These are phyloP conservation scores for Coemansia umbellata DNA, from an alignment of 192 early-diverging fungal species.

Conservation along the genomic window DNA sequence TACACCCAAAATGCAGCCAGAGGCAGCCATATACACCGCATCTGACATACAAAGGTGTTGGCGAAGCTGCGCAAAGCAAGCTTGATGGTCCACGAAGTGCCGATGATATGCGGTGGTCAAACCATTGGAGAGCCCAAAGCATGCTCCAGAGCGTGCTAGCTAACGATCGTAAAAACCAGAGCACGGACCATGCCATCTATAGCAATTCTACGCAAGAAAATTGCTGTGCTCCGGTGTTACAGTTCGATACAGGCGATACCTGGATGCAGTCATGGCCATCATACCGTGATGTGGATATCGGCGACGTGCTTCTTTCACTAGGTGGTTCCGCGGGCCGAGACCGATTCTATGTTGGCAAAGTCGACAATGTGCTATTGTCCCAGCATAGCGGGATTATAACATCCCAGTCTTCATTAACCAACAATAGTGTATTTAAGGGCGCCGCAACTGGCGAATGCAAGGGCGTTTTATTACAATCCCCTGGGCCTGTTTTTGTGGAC, in stretches of 20 bases:
- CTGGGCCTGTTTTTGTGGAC: constrained; percentile 4
- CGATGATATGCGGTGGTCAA: constrained; percentile 24
- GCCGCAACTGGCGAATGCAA: not conserved
- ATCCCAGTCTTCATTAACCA: not conserved
- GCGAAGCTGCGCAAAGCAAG: not conserved
- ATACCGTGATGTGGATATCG: constrained; percentile 19
- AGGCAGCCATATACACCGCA: not conserved
- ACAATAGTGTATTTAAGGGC: not conserved
- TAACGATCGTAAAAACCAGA: not conserved
- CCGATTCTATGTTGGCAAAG: constrained; percentile 9
- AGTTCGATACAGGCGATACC: not conserved
- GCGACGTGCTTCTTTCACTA: not conserved
- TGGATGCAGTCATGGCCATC: constrained; percentile 27
- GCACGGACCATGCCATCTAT: not conserved
- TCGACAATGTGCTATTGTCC: not conserved
- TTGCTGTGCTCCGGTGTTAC: no score
- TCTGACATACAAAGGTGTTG: not conserved
- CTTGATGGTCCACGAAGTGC: not conserved
- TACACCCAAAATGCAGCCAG: constrained; percentile 11
- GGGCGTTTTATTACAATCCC: not conserved
- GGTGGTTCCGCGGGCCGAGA: not conserved
- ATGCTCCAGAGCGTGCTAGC: constrained; percentile 33
- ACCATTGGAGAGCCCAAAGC: constrained; percentile 40
- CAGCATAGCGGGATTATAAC: not conserved
- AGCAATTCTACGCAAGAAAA: no score